Base-by-base conservation (phyloP, 176 grass and related monocot genomes). In the Oryza brachyantha region DNA sequence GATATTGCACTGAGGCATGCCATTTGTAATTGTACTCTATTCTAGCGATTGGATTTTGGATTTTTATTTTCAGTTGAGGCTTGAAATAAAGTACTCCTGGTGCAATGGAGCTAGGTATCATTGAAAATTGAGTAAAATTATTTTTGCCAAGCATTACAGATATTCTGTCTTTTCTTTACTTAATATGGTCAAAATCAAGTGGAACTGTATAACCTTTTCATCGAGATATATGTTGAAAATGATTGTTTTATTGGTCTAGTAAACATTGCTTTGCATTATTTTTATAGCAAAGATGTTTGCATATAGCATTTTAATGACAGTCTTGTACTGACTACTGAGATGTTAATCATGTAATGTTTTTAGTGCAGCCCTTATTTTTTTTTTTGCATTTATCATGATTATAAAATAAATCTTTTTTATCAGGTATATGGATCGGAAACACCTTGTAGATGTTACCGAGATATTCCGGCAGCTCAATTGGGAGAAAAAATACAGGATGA, bases 401-500 rank as follows among this genome's bases (percentile, higher is more conserved):
- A 17, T 57, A 1, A 32, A 76, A 5, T 27, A 19, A 58, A 37
- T 83, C 40, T 50, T 76, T 24, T 70, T 42, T 73, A 45, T 75
- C 63, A 97, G 94, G 74, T 98, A 86, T 82, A 87, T 88, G 85
- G 89, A 82, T 34, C 68, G 66, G 70, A 93, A 79, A 26, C 92
- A 98, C 84, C 85, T 98, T 41, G 76, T 98, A 42, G 96, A 98
- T 91, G 96, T 98, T 37, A 98, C 96, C 60, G 96, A 98, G 86
- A 89, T 98, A 78, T 98, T 98, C 54, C 81, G 90, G 42, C 57
- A 82, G 32, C 65, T 94, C 40, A 86, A 92, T 85, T 41, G 13
- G 11, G 92, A 98, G 81, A 98, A 98, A 85, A 98, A 94, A 74
- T 93, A 94, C 80, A 63, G 96, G 69, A 77, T 98, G 64, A 91